Evolutionary conservation across 108 stramenopile genomes (phyloP).

Genomic region (Skeletonema potamos): DNA sequence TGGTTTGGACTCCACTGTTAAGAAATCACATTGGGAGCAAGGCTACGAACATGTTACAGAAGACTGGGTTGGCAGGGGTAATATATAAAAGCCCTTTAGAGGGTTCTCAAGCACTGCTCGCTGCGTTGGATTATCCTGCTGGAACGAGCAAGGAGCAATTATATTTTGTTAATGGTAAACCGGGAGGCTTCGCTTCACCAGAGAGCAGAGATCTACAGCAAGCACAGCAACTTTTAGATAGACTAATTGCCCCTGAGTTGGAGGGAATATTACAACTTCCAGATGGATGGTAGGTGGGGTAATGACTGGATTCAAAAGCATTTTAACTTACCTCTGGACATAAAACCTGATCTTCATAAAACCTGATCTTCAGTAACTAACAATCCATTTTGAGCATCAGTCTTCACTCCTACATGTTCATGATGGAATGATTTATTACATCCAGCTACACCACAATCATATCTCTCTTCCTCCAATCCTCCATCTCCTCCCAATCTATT

Average conservation of each 20-base stretch:
- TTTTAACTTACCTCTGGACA: constrained; percentile 1
- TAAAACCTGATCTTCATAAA: background rate
- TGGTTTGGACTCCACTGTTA: constrained; percentile 49
- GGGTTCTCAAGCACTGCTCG: constrained; percentile 29
- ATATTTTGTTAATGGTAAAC: constrained; percentile 40
- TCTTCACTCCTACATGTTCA: constrained; percentile 81
- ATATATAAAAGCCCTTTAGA: constrained; percentile 45
- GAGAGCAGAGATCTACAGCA: constrained; percentile 24
- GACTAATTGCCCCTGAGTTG: constrained; percentile 23
- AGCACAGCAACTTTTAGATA: constrained; percentile 18
- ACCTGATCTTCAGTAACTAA: constrained; percentile 59
- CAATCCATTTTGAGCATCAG: constrained; percentile 62
- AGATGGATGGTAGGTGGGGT: constrained; percentile 17
- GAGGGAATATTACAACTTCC: constrained; percentile 12
- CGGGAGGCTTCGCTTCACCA: constrained; percentile 27
- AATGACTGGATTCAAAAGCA: background rate
- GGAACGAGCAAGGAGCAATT: constrained; percentile 6
- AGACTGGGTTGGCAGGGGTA: constrained; percentile 32
- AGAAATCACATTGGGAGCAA: constrained; percentile 31
- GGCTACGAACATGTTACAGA: constrained; percentile 14
- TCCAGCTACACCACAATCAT: constrained; percentile 71
- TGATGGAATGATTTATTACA: constrained; percentile 74
- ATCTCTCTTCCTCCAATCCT: constrained; percentile 42
- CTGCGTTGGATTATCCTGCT: constrained; percentile 18
- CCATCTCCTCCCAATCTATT: constrained; percentile 14